phyloP scores from a whole-genome alignment of 306 rosid genomes.

The Acacia acuminata region DNA sequence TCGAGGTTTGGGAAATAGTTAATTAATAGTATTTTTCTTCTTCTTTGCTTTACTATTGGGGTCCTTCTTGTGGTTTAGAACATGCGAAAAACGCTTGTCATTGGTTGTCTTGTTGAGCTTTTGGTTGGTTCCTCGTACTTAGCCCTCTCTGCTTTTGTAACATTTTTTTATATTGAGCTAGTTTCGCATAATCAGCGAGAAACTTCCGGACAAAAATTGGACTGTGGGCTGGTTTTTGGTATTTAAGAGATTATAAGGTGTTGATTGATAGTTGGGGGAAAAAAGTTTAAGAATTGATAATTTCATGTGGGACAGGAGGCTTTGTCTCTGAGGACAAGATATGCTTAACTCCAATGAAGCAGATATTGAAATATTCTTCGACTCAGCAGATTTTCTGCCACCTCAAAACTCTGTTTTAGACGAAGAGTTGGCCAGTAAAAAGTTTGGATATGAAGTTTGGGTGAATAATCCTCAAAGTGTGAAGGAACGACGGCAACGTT shows the following conservation, averaged over 20 bases:
- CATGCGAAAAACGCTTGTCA: conserved; percentile 40
- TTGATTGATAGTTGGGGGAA: conserved; percentile 22
- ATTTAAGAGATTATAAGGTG: conserved; percentile 31
- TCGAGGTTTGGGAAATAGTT: conserved; percentile 35
- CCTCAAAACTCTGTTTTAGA: conserved; percentile 39
- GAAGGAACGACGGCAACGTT: conserved; percentile 51
- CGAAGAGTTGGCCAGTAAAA: conserved; percentile 25
- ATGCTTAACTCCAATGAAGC: conserved; percentile 62
- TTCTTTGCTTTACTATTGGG: conserved; percentile 18
- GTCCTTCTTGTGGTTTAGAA: conserved; percentile 37
- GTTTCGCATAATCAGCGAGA: conserved; percentile 44
- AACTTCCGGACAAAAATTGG: conserved; percentile 50
- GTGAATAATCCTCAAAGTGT: conserved; percentile 64
- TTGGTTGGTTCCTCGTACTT: conserved; percentile 49
- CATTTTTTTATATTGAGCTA: conserved; percentile 23
- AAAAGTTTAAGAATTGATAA: conserved; percentile 29
- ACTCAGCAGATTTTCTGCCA: conserved; percentile 58
- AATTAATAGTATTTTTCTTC: not conserved
- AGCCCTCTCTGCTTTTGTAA: conserved; percentile 26
- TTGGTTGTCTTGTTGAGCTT: not conserved
- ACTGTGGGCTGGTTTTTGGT: conserved; percentile 37
- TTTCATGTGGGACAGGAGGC: conserved; percentile 51
- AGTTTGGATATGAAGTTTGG: conserved; percentile 54
- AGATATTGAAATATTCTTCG: conserved; percentile 60
- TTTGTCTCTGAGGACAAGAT: conserved; percentile 43